A percentile compares a stretch with the other conserved stretches of the same genome.
Conservation (phyloP, 495 filamentous ascomycete genomes). For the Tuber calosporum region DNA sequence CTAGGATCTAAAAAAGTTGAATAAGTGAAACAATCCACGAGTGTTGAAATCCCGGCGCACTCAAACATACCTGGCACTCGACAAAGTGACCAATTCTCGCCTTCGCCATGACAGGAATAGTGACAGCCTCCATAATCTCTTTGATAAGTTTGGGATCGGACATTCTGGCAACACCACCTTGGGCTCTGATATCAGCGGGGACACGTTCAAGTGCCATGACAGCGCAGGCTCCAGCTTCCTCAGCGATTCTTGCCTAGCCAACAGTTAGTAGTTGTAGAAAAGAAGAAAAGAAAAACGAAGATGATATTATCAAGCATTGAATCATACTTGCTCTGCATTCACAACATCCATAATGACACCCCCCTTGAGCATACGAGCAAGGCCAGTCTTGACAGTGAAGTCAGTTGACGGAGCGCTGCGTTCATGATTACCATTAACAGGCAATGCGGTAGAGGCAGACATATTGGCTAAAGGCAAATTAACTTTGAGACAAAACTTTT, state of each 20-base stretch:
- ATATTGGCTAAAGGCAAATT: background rate
- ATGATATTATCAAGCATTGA: conserved; percentile 2
- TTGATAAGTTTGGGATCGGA: conserved; percentile 92
- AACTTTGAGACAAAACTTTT: background rate
- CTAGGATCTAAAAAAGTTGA: conserved; percentile 61
- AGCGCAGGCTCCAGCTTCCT: conserved; percentile 89
- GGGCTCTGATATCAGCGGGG: conserved; percentile 85
- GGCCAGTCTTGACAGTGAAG: conserved; percentile 81
- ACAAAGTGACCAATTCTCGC: conserved; percentile 96
- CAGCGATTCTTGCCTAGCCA: conserved; percentile 76
- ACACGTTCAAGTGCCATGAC: conserved; percentile 99
- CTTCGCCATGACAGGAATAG: conserved; percentile 99
- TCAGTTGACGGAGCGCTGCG: conserved; percentile 38
- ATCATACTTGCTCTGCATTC: conserved; percentile 70
- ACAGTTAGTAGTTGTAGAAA: conserved; percentile 8
- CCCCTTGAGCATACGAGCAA: conserved; percentile 96
- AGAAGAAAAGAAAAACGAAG: too few relatives aligned
- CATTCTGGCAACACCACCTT: conserved; percentile 96
- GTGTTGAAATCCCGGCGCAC: background rate
- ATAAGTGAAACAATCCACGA: background rate
- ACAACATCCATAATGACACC: conserved; percentile 99
- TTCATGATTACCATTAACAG: conserved; percentile 42
- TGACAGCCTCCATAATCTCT: conserved; percentile 94
- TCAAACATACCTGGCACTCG: conserved; percentile 69
- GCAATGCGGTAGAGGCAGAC: conserved; percentile 18